Base-by-base conservation (phyloP, 23 red algal genomes). In the Gracilaria vermiculophylla region DNA sequence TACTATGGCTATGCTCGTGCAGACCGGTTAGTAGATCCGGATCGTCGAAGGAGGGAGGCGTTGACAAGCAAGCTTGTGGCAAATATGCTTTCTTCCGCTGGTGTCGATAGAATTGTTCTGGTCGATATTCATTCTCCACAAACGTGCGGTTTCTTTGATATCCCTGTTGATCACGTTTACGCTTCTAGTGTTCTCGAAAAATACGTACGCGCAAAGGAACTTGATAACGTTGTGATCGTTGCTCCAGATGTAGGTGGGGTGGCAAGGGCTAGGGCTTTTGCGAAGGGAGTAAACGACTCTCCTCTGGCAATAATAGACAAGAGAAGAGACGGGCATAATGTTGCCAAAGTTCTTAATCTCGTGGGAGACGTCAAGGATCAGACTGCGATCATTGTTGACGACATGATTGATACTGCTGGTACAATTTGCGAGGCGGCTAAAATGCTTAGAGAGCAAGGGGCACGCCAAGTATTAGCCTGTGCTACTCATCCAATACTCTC, bases 121-220 rank as follows among this genome's bases (percentile, higher is more conserved):
- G 79, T 99, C 13, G 97, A 99, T 71, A 99, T 99, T 60, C 97
- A 99, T 58, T 99, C 97, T n/a, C 97, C 97, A 24, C 97, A 99
- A 76, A 91, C 97, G 23, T 99, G 97, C 58, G 97, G 97, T 54
- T 99, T 99, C 74, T 99, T 99, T 72, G 97, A 99, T 70, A 99
- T 99, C 75, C 97, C 97, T 12, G 91, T 99, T 0, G 97, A 99
- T 62, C 97, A 99, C 77, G 94, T 99, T 16, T 99, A 86, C 48
- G 97, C 90, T 15, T 93, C 87, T 24, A 76, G 80, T 33, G 83
- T 95, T 31, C 56, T 99, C 37, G 87, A 85, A 41, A 86, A 94
- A 25, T 99, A 99, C 61, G 61, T 99, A 2, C 24, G 40, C 35
- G 42, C 31, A 25, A 89, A 94, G 50, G 41, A 85, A 41, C 78